These are phyloP conservation scores for Borealophlyctis nickersoniae DNA, from an alignment of 192 early-diverging fungal genomes.

Conservation along the genomic window DNA sequence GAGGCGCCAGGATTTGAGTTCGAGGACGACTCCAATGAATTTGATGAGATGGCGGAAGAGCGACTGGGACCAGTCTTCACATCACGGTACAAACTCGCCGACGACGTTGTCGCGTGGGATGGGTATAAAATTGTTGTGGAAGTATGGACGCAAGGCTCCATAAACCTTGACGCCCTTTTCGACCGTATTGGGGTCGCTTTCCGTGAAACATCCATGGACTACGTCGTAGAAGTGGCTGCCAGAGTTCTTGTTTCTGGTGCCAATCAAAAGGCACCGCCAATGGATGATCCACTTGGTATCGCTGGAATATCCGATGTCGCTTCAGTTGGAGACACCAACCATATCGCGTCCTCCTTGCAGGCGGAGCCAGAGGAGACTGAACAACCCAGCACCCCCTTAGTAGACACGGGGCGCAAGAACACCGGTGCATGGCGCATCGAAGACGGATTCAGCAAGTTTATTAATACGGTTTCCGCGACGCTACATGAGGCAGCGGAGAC, in stretches of 20 bases:
- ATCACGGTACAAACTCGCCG: not conserved
- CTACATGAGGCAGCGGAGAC: constrained; percentile 11
- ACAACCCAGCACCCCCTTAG: too few relatives aligned
- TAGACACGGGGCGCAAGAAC: not conserved
- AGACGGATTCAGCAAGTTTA: constrained; percentile 20
- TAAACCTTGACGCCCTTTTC: constrained; percentile 32
- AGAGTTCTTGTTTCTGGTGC: not conserved
- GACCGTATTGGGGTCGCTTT: constrained; percentile 24
- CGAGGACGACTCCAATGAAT: not conserved
- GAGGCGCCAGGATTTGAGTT: constrained; percentile 16
- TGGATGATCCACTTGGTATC: not conserved
- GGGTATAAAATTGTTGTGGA: constrained; percentile 39
- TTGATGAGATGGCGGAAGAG: not conserved
- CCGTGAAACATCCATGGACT: constrained; percentile 36
- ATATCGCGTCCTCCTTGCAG: not conserved
- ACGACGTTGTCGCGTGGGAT: not conserved
- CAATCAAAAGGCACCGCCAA: not conserved
- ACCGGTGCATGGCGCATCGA: too few relatives aligned
- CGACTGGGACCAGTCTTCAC: not conserved
- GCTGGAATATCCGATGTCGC: not conserved
- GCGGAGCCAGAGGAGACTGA: not conserved
- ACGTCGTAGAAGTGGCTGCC: constrained; percentile 33
- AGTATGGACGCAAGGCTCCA: constrained; percentile 39
- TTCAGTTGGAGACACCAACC: not conserved
- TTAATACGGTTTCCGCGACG: constrained; percentile 4